Conservation (phyloP, 2,329 filamentous ascomycete genomes). For the Parastagonospora avenae region DNA sequence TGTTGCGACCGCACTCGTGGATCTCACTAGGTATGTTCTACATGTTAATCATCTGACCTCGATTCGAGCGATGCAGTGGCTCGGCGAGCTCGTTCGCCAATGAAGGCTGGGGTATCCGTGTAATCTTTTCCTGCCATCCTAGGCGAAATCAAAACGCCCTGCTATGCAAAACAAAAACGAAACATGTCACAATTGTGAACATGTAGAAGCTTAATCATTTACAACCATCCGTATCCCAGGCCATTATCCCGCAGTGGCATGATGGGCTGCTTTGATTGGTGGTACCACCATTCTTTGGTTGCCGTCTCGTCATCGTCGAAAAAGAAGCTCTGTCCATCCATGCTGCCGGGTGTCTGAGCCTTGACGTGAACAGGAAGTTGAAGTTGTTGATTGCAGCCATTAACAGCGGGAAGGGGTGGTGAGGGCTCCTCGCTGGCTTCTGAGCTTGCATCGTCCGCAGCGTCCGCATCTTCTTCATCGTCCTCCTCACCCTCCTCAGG, state of each 20-base stretch:
- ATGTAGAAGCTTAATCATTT: constrained; percentile 18
- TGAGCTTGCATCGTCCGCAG: constrained; percentile 39
- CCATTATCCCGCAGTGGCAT: constrained; percentile 47
- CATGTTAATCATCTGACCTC: constrained; percentile 28
- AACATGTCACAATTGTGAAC: constrained; percentile 7
- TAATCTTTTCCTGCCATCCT: constrained; percentile 12
- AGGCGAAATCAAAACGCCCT: constrained; percentile 31
- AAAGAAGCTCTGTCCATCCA: constrained; percentile 50
- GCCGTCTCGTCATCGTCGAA: constrained; percentile 46
- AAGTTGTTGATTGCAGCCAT: constrained; percentile 23
- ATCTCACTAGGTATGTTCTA: constrained; percentile 3
- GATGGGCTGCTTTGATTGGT: constrained; percentile 43
- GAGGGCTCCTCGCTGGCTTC: constrained; percentile 53
- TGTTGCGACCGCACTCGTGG: background rate
- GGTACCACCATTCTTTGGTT: constrained; percentile 50
- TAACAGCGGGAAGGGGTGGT: constrained; percentile 29
- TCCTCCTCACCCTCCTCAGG: constrained; percentile 56
- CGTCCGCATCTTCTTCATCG: constrained; percentile 60
- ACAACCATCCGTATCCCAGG: constrained; percentile 47
- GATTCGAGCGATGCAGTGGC: constrained; percentile 23
- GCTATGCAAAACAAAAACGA: constrained; percentile 33
- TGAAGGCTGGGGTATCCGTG: constrained; percentile 40
- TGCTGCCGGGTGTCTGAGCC: constrained; percentile 33
- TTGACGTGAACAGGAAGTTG: constrained; percentile 36
- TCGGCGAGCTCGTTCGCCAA: constrained; percentile 18